These are phyloP conservation scores for Colletotrichum destructivum DNA, from an alignment of 2,329 filamentous ascomycete genomes.

Conservation along the genomic window DNA sequence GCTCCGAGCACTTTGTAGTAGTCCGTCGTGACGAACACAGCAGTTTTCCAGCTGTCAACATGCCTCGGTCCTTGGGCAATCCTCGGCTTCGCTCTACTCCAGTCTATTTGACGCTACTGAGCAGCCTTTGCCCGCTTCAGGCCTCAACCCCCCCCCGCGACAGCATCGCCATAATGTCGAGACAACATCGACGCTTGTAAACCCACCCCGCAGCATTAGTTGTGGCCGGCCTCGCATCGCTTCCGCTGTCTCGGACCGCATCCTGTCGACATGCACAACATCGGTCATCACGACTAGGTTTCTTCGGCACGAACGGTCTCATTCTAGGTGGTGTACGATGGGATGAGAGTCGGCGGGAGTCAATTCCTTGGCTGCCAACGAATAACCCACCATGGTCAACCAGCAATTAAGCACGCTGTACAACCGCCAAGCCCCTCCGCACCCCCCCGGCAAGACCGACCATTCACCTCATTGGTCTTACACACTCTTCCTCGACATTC, in stretches of 20 bases:
- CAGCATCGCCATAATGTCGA: neutral
- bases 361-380: neutral
- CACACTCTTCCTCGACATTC: constrained; percentile 23
- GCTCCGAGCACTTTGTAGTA: constrained; percentile 17
- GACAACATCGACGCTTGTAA: neutral
- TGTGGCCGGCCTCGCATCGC: constrained; percentile 19
- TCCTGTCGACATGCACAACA: constrained; percentile 38
- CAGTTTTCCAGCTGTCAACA: neutral
- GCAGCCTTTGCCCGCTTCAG: neutral
- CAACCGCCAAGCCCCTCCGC: constrained; percentile 1
- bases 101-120: constrained; percentile 3
- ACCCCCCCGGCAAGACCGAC: constrained; percentile 1
- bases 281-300: constrained; percentile 26
- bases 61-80: constrained; percentile 24
- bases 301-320: neutral
- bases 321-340: neutral
- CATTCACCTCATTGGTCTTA: constrained; percentile 14
- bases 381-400: constrained; percentile 10
- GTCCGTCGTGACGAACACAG: constrained; percentile 7
- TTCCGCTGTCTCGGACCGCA: constrained; percentile 22
- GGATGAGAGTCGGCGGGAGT: neutral
- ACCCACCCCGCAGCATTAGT: neutral
- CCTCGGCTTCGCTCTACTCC: constrained; percentile 9
- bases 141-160: neutral
- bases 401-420: neutral